Base-by-base conservation (phyloP, 1,139 yeast species). In the Debaryomycetaceae sp. region DNA sequence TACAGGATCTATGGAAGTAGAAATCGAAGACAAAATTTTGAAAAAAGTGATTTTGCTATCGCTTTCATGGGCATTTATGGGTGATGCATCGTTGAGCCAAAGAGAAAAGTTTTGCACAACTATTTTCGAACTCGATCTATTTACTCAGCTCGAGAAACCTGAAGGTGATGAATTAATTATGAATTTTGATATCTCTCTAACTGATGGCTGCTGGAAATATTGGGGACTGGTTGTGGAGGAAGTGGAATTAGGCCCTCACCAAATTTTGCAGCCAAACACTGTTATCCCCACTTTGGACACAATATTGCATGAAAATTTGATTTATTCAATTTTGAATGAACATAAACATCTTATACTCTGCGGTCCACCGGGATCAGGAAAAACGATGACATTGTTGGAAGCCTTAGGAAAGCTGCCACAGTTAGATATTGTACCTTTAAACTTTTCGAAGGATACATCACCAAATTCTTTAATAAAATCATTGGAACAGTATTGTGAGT, bases 281-380 rank as follows among this genome's bases (percentile, higher is more conserved):
- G 79, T 91, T 1, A 74, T 92, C 5, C 88, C 95, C 0, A 92
- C 98, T 0, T 55, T 78, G 2, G 98, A 89, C 48, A 91, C 97
- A 0, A 58, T 74, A 2, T 70, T 82, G 41, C 87, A 87, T 45
- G 94, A 87, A 45, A 56, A 67, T 1, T 53, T 87, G 17, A 70
- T 91, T 1, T 76, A 73, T 46, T 68, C 81, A 0, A 60, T 87
- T 5, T 55, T 91, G 31, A 68, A 70, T 31, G 79, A 79, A 35
- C 84, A 78, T 42, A 65, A 67, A 36, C 79, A 95, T 0, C 59
- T 88, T 17, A 67, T 92, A 26, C 68, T 92, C 28, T 89, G 96
- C 63, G 98, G 98, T 5, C 98, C 98, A 0, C 98, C 98, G 0
- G 98, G 98, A 3, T 85, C 96, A 0, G 98, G 98, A 46, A 92